Base-by-base conservation (phyloP, 2,329 filamentous ascomycete genomes). In the Colletotrichum tofieldiae region DNA sequence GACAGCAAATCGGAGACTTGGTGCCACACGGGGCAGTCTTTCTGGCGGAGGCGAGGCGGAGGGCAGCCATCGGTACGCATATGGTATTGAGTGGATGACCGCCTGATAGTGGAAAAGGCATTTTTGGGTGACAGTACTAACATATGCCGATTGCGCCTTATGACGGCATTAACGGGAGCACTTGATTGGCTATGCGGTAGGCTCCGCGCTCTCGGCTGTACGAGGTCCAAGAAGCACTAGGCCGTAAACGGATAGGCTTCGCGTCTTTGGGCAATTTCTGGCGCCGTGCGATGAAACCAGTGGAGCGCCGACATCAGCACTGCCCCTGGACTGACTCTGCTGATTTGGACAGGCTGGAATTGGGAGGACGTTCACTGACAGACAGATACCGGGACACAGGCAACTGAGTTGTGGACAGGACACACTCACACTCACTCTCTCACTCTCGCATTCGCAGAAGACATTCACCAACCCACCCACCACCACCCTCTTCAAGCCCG, bases 211-310 rank as follows among this genome's bases (percentile, higher is more conserved):
- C 16, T 29, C 23, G 55, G 49, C 29, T 47, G 43, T n/a, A 51
- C 56, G 26, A 43, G 37, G 61, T 41, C 41, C 49, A n/a, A 16
- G 39, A 2, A 8, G n/a, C 20, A 3, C 71, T 73, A 73, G 54
- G 18, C 67, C 56, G 11, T 5, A 66, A 65, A 43, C 26, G 41
- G 71, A 49, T 56, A 60, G 51, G 49, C 39, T 41, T 49, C 55
- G 26, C 45, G 49, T 63, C 43, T 49, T 26, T 52, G 67, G 65
- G 20, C 32, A 71, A 35, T 56, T 49, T 29, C 37, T 29, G 14
- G 39, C n/a, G 43, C n/a, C 16, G 47, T 39, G 59, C 65, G 45
- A 54, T 71, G 71, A 73, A 73, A 73, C 67, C 71, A 73, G 55
- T 62, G 47, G 54, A 66, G 71, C 49, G 52, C 23, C 54, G 26